Percentiles rank a stretch among this genome's conserved stretches.
These are phyloP conservation scores for Pyronema omphalodes DNA, from an alignment of 495 filamentous ascomycete species.

Conservation along the genomic window DNA sequence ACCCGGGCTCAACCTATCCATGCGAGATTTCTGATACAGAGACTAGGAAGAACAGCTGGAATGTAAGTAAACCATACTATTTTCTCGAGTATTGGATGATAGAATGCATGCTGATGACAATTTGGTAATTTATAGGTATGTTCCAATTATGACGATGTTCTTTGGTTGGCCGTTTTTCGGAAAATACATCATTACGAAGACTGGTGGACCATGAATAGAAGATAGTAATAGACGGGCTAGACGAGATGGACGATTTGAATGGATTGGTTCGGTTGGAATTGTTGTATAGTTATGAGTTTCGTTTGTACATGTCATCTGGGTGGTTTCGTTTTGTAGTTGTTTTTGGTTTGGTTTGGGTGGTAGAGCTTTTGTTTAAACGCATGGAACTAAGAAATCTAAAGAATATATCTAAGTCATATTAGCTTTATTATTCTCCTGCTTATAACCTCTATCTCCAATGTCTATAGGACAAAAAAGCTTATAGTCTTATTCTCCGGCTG, in stretches of 20 bases:
- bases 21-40: conserved; percentile 8
- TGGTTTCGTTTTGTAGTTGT: not conserved
- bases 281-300: not conserved
- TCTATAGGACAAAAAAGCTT: too few species aligned
- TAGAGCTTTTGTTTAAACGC: too few species aligned
- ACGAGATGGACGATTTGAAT: too few species aligned
- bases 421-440: too few species aligned
- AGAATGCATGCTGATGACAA: not conserved
- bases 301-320: not conserved
- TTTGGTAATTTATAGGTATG: conserved; percentile 5
- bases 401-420: too few species aligned
- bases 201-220: conserved; percentile 9
- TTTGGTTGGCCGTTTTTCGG: conserved; percentile 19
- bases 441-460: too few species aligned
- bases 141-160: conserved; percentile 11
- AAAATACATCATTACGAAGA: conserved; percentile 6
- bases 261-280: not conserved
- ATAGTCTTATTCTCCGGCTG: too few species aligned
- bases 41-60: conserved; percentile 8
- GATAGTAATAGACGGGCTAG: not conserved
- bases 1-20: conserved; percentile 3
- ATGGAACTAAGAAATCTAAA: too few species aligned
- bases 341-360: not conserved
- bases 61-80: conserved; percentile 3
- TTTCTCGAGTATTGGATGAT: too few species aligned